Conservation (phyloP, 192 early-diverging fungal species). For the Podila clonocystis region DNA sequence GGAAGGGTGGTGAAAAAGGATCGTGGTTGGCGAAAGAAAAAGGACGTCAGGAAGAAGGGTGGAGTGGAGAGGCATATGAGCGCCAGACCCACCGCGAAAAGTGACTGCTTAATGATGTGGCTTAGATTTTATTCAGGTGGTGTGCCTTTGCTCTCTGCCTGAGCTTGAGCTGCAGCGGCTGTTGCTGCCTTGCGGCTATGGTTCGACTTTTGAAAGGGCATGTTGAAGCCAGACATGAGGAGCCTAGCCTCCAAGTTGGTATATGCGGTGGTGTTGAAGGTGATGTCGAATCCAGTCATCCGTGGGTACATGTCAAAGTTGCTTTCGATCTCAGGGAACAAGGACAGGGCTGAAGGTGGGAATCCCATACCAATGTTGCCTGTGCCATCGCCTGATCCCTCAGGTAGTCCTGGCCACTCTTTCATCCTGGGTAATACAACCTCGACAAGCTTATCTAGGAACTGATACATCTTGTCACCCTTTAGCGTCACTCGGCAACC, state of each 20-base stretch:
- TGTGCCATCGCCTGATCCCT: constrained; percentile 77
- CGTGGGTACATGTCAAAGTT: constrained; percentile 94
- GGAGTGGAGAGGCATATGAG: too few species aligned
- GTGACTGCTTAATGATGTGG: not conserved
- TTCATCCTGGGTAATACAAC: constrained; percentile 94
- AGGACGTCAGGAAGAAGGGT: too few species aligned
- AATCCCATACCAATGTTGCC: constrained; percentile 90
- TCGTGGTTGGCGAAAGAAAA: too few species aligned
- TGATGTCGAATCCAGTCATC: constrained; percentile 89
- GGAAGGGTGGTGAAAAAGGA: too few species aligned
- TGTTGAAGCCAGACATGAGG: constrained; percentile 87
- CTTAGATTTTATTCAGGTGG: constrained; percentile 2
- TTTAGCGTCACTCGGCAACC: constrained; percentile 83
- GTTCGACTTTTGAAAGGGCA: constrained; percentile 76
- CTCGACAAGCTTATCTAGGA: constrained; percentile 94
- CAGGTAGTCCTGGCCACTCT: constrained; percentile 87
- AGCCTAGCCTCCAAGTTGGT: constrained; percentile 81
- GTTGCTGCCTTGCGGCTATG: constrained; percentile 6
- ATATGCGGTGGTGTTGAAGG: constrained; percentile 83
- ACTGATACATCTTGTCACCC: constrained; percentile 90
- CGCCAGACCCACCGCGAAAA: too few species aligned
- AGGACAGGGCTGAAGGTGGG: constrained; percentile 81
- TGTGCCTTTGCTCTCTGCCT: not conserved
- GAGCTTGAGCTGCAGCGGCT: not conserved
- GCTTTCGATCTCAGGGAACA: constrained; percentile 97